Percentiles rank a stretch among this genome's conserved stretches.
Conservation (phyloP, 2,329 filamentous ascomycete genomes). For the Teratosphaeria gauchensis region DNA sequence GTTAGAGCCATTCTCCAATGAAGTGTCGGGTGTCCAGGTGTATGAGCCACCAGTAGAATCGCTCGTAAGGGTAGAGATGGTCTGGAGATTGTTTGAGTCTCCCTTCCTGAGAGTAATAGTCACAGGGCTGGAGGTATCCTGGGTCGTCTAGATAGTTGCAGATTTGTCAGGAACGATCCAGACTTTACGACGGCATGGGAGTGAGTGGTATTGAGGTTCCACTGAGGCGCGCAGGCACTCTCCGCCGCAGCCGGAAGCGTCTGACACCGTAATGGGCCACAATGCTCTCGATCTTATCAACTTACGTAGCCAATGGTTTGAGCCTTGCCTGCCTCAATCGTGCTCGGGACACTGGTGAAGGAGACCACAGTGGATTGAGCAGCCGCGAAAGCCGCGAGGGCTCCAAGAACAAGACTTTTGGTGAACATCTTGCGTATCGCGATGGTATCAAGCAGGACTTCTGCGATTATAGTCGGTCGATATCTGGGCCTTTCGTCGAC, state of each 20-base stretch:
- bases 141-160: constrained; percentile 1
- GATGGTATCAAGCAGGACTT: neutral
- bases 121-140: constrained; percentile 30
- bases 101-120: constrained; percentile 50
- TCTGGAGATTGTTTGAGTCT: constrained; percentile 38
- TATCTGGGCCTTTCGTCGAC: neutral
- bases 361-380: constrained; percentile 37
- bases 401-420: constrained; percentile 38
- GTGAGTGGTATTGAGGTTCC: too few relatives aligned
- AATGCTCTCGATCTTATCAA: neutral
- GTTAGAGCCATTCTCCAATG: constrained; percentile 36
- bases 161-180: neutral
- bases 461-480: neutral
- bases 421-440: constrained; percentile 40
- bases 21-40: constrained; percentile 41
- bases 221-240: too few relatives aligned
- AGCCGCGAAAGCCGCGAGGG: constrained; percentile 36
- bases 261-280: too few relatives aligned
- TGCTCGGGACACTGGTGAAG: constrained; percentile 44
- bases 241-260: too few relatives aligned
- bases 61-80: constrained; percentile 30
- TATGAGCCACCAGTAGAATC: constrained; percentile 13
- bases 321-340: constrained; percentile 39
- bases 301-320: constrained; percentile 18
- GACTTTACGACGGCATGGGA: neutral